These are phyloP conservation scores for Termitomyces sp. DNA, from an alignment of 768 basidiomycete species.

Conservation along the genomic window DNA sequence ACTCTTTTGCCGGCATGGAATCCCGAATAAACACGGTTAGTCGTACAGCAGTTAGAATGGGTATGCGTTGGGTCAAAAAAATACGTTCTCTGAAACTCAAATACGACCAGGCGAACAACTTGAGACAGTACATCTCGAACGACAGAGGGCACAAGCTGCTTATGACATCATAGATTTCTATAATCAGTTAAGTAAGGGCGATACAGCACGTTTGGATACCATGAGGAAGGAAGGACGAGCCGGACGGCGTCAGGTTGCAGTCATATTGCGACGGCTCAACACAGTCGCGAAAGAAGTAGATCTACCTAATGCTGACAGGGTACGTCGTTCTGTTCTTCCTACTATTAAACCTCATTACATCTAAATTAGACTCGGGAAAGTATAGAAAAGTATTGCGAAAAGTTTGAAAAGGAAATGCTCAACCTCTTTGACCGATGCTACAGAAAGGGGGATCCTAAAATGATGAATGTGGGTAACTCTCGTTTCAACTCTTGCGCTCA, in stretches of 20 bases:
- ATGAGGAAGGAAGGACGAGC: constrained; percentile 85
- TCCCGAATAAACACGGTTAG: constrained; percentile 89
- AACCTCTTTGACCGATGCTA: constrained; percentile 94
- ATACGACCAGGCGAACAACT: constrained; percentile 77
- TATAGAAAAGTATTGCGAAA: constrained; percentile 97
- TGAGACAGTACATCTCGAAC: constrained; percentile 87
- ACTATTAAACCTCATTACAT: neutral
- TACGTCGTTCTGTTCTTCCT: constrained; percentile 19
- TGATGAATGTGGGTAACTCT: constrained; percentile 81
- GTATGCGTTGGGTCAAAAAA: constrained; percentile 31
- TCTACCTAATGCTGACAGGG: constrained; percentile 75
- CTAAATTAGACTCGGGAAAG: constrained; percentile 69
- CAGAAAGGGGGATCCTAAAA: constrained; percentile 94
- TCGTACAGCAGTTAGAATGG: constrained; percentile 89
- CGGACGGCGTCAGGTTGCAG: constrained; percentile 83
- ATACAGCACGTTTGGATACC: constrained; percentile 67
- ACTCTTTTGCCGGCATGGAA: constrained; percentile 88
- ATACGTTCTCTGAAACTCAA: constrained; percentile 1
- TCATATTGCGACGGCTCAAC: constrained; percentile 77
- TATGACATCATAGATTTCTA: constrained; percentile 92
- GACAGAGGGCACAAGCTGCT: constrained; percentile 90
- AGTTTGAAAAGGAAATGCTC: constrained; percentile 98
- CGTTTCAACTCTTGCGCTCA: neutral
- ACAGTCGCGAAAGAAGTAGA: constrained; percentile 94
- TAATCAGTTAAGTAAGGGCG: constrained; percentile 82